phyloP scores from a whole-genome alignment of 2,329 filamentous ascomycete genomes.

The Triangularia setosa region DNA sequence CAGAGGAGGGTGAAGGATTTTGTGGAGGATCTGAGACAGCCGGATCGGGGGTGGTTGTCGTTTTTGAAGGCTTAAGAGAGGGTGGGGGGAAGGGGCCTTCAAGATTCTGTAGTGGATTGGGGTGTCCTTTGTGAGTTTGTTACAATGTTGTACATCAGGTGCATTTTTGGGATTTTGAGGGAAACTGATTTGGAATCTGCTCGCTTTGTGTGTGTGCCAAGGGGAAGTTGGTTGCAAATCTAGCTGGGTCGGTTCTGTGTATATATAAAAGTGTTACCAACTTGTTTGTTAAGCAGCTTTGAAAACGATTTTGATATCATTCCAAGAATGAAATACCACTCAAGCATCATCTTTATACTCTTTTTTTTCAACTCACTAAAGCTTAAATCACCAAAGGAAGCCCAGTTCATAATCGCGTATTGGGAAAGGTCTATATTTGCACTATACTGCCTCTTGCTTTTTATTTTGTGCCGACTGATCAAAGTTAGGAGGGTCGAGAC shows the following conservation, averaged over 20 bases:
- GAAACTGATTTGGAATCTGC: no score
- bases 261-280: neutral
- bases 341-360: no score
- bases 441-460: neutral
- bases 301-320: neutral
- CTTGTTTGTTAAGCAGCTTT: neutral
- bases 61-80: conserved; percentile 14
- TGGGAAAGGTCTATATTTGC: neutral
- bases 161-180: no score
- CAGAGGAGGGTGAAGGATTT: conserved; percentile 48
- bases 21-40: conserved; percentile 45
- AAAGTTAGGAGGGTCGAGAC: neutral
- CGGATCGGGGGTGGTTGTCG: conserved; percentile 24
- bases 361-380: no score
- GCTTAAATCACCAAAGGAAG: no score
- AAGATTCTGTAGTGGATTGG: no score
- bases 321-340: neutral
- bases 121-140: no score
- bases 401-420: no score
- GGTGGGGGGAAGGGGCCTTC: no score
- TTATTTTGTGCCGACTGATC: neutral
- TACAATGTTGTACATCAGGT: no score
- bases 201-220: no score
- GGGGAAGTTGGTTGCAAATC: neutral
- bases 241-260: neutral